Conservation (phyloP, 2,329 filamentous ascomycete species). For the Colletotrichum simmondsii region DNA sequence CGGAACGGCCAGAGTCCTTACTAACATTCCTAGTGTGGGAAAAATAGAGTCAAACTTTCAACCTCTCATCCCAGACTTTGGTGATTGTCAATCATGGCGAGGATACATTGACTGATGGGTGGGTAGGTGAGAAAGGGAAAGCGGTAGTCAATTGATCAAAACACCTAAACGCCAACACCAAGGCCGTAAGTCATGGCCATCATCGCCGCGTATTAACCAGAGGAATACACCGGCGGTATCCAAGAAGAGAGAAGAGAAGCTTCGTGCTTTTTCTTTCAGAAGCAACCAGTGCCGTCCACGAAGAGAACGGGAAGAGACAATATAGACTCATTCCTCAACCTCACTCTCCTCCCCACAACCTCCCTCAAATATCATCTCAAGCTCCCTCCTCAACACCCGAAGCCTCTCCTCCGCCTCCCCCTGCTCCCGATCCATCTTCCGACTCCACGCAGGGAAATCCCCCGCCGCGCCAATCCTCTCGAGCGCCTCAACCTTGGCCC, state of each 20-base stretch:
- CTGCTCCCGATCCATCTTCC: neutral
- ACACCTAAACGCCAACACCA: neutral
- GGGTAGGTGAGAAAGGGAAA: no score
- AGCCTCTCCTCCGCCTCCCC: neutral
- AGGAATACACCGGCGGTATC: neutral
- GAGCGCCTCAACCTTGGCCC: neutral
- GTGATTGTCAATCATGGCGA: no score
- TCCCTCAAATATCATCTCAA: neutral
- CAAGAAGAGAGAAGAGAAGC: neutral
- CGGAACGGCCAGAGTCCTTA: no score
- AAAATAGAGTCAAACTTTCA: no score
- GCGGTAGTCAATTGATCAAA: no score
- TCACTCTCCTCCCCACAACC: neutral
- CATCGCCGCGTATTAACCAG: neutral
- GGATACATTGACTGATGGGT: no score
- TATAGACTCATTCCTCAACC: neutral
- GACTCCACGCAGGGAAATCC: neutral
- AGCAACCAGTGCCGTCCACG: no score
- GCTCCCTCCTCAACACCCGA: neutral
- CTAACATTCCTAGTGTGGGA: no score
- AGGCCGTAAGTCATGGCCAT: neutral
- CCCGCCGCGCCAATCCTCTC: neutral
- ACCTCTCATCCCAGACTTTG: no score
- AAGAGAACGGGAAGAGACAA: neutral
- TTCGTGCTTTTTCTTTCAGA: neutral